A percentile compares a stretch with the other conserved stretches of the same genome.
These are phyloP conservation scores for Cerioporus squamosus DNA, from an alignment of 1,284 basidiomycete genomes.

Conservation along the genomic window DNA sequence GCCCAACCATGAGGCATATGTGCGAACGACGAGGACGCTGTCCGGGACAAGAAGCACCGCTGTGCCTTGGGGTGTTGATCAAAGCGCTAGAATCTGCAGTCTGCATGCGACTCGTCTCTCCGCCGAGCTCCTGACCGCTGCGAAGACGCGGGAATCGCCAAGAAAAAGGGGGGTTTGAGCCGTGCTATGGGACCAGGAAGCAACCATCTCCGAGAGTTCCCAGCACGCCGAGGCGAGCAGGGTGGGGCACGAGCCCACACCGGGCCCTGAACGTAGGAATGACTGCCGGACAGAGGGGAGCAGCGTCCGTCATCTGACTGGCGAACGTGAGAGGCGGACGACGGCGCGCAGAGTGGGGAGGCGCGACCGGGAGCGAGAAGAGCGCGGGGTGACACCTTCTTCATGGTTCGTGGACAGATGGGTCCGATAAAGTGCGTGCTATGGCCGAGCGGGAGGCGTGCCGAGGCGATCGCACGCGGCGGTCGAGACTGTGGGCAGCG, in stretches of 20 bases:
- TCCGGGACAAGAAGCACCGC: constrained; percentile 3
- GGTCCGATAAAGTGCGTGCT: constrained; percentile 21
- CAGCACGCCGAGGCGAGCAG: background rate
- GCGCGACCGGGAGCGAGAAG: constrained; percentile 18
- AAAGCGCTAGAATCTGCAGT: background rate
- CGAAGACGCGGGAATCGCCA: background rate
- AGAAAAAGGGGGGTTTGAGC: background rate
- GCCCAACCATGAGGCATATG: background rate
- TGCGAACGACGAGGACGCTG: constrained; percentile 7
- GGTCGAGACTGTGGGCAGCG: constrained; percentile 7
- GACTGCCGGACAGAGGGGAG: constrained; percentile 13
- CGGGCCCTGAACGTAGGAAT: constrained; percentile 24
- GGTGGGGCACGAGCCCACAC: constrained; percentile 3
- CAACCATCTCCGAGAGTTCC: constrained; percentile 1
- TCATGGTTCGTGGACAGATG: constrained; percentile 21
- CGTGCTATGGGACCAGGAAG: constrained; percentile 5
- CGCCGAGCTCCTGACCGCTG: background rate
- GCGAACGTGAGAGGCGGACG: constrained; percentile 19
- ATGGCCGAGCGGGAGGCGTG: constrained; percentile 5
- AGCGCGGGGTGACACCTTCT: constrained; percentile 20
- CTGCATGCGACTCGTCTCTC: constrained; percentile 1
- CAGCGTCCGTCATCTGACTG: constrained; percentile 25
- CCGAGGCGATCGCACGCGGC: constrained; percentile 2
- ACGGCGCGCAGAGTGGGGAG: constrained; percentile 5
- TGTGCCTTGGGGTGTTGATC: constrained; percentile 2